Percentiles rank a stretch among this genome's conserved stretches.
Evolutionary conservation across 148 eudicot genomes (phyloP).

Genomic region (Rhododendron ferrugineum): DNA sequence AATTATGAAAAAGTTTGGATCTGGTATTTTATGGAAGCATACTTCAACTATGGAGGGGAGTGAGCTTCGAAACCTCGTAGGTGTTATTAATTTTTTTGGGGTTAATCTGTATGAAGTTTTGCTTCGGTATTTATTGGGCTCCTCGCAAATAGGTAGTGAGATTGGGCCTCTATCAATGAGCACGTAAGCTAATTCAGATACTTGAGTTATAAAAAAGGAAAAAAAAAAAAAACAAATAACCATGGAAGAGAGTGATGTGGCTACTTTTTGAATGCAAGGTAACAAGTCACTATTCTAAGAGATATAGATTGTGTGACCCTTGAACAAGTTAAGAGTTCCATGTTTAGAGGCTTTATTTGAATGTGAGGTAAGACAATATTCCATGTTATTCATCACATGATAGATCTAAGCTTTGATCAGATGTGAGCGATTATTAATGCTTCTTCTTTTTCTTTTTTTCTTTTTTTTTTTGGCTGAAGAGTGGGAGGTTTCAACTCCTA

Average conservation of each 20-base stretch:
- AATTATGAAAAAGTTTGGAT: neutral
- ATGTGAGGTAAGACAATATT: constrained; percentile 19
- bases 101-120: too few species aligned
- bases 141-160: too few species aligned
- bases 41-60: neutral
- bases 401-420: neutral
- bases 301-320: constrained; percentile 15
- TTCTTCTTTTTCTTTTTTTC: neutral
- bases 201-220: too few species aligned
- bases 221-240: too few species aligned
- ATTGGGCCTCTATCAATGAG: too few species aligned
- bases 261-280: neutral
- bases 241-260: neutral
- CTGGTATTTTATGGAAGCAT: neutral
- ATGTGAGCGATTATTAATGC: neutral
- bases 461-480: neutral
- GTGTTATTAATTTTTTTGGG: too few species aligned
- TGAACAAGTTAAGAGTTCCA: constrained; percentile 8
- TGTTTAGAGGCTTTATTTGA: constrained; percentile 4
- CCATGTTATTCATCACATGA: constrained; percentile 13
- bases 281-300: neutral
- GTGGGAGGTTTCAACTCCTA: neutral
- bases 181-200: too few species aligned
- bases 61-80: neutral
- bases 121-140: too few species aligned